phyloP scores from a whole-genome alignment of 1,139 yeast genomes.

The Geotrichum siamense region DNA sequence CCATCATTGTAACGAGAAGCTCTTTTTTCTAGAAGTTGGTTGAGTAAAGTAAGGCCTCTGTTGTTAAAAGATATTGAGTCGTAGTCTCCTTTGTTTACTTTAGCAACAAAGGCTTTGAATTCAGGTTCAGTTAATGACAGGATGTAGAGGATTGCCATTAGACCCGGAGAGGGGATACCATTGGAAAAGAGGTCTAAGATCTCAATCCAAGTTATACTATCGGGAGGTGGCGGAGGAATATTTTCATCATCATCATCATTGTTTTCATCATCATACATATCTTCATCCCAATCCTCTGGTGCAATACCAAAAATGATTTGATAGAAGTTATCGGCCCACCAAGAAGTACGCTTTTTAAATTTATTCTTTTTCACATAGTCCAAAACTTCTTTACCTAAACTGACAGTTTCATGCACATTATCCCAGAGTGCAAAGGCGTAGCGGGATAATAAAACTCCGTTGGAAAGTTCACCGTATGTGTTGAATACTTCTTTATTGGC shows the following conservation, averaged over 20 bases:
- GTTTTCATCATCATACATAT: constrained; percentile 25
- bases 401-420: constrained; percentile 53
- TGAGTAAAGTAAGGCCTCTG: constrained; percentile 17
- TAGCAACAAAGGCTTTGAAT: constrained; percentile 20
- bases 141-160: constrained; percentile 37
- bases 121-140: constrained; percentile 29
- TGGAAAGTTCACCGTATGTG: constrained; percentile 68
- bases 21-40: constrained; percentile 24
- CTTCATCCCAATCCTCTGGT: constrained; percentile 34
- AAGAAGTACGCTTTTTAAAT: constrained; percentile 44
- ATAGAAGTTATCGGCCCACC: constrained; percentile 58
- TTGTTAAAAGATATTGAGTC: constrained; percentile 15
- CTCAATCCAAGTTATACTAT: constrained; percentile 17
- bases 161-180: constrained; percentile 40
- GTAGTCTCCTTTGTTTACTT: constrained; percentile 19
- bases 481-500: constrained; percentile 60
- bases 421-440: constrained; percentile 63
- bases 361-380: constrained; percentile 37
- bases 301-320: constrained; percentile 33
- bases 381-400: constrained; percentile 49
- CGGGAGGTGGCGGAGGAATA: constrained; percentile 15
- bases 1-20: constrained; percentile 30
- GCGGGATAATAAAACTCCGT: constrained; percentile 57
- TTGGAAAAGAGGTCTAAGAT: constrained; percentile 26
- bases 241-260: constrained; percentile 15